Base-by-base conservation (phyloP, 148 eudicot species). In the Polygonum maritimum region DNA sequence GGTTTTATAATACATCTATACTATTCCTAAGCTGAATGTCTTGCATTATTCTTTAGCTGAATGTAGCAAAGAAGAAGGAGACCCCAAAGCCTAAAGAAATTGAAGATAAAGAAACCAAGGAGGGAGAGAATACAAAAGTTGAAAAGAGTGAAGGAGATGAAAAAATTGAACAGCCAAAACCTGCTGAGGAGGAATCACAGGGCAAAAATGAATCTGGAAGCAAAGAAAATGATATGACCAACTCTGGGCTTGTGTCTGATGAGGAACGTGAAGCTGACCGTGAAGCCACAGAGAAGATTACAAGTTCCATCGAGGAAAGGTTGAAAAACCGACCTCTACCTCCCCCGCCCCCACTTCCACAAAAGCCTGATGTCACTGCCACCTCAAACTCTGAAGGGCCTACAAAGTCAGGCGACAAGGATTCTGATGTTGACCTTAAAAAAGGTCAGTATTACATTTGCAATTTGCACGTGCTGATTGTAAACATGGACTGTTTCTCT, bases 201-300 rank as follows among this genome's bases (percentile, higher is more conserved):
- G 98, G 86, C 58, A 84, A 72, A 33, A 77, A 74, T 39, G 92
- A 89, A 6, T 77, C 75, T 22, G 85, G 75, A 48, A 86, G 77
- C 73, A 90, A 88, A 80, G 94, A 91, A 63, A 89, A 83, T 63
- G 94, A 88, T 45, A 16, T 77, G 74, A 65, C 88, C 21, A 85
- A 69, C 77, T 92, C 90, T 85, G 97, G 98, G 60, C 89, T 89
- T 78, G 90, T 91, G 58, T 91, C 88, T 44, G 93, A 88, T 79
- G 94, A 92, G 74, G 99, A 96, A 76, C 86, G 83, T 75, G 86
- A 85, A 82, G 84, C 92, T 78, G 99, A 95, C 38, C 86, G 82
- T 51, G 93, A 84, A 80, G 91, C 85, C 77, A 79, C 75, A 39
- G 98, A 88, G 80, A 92, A 92, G 84, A 87, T 96, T 76, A 78